Evolutionary conservation across 768 basidiomycete genomes (phyloP), one percentile per base, ranked within the genome.

Genomic region (Russula compacta): DNA sequence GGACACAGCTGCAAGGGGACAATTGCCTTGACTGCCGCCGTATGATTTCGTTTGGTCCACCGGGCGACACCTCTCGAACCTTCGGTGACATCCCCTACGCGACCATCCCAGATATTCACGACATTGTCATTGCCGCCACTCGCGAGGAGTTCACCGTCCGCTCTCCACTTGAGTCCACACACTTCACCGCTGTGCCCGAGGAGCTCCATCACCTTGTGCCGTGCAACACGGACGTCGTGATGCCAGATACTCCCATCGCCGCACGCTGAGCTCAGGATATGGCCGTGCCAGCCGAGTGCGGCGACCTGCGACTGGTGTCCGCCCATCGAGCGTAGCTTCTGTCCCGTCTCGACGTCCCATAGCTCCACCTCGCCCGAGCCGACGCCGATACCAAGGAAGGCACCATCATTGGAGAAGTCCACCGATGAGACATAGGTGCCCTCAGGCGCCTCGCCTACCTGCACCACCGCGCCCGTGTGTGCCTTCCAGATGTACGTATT

Each of bases 61-160:
- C 92, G 93, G 0, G 92, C 84, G 70, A 73, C 80, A 3, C 81
- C 84, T 17, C 81, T 71, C 3, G 81, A 74, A 12, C 78, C 78
- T 62, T 77, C 75, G 4, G 72, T 76, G 1, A 69, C 65, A 32
- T 66, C 60, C 5, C 66, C 66, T 57, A 64, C 76, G 58, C 93
- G 81, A 8, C 87, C 90, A 67, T 99, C 95, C 95, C 95, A 99
- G 56, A 97, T 88, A 69, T 98, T 97, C 58, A 98, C 94, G 19
- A 97, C 94, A 65, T 99, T 98, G 72, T 98, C 97, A 69, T 98
- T 98, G 0, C 94, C 97, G 2, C 97, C 97, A 66, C 92, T 94
- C 0, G 95, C 97, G 39, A 99, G 79, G n/a, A 97, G 76, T 72
- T 94, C 89, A 0, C 94, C 92, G 64, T 95, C 95, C 2, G 77